phyloP scores from a whole-genome alignment of 2,329 filamentous ascomycete species.

The Aspergillus ustus region DNA sequence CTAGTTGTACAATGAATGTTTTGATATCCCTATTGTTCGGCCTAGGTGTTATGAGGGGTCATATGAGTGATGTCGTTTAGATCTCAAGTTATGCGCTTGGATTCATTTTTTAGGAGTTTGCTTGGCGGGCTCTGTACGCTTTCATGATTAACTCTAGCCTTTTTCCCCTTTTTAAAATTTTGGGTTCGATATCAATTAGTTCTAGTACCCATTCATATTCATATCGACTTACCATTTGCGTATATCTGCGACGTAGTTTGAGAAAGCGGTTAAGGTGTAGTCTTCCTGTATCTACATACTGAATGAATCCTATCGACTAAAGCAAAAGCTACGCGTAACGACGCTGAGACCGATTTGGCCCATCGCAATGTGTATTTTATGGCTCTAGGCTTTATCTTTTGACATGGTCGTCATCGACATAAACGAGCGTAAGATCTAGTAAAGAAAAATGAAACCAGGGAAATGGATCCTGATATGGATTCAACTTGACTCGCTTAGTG shows the following conservation, averaged over 20 bases:
- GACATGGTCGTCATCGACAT: not conserved
- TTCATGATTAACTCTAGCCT: constrained; percentile 11
- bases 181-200: not conserved
- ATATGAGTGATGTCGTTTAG: constrained; percentile 23
- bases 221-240: not conserved
- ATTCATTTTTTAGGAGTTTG: constrained; percentile 25
- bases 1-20: constrained; percentile 17
- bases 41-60: constrained; percentile 5
- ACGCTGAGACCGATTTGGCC: not conserved
- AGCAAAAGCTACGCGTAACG: not conserved
- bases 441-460: not conserved
- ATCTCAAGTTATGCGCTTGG: constrained; percentile 17
- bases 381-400: not conserved
- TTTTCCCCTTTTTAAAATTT: not conserved
- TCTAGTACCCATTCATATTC: not conserved
- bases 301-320: too few relatives aligned
- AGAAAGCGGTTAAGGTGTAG: not conserved
- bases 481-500: constrained; percentile 11
- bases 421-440: not conserved
- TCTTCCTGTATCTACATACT: not conserved
- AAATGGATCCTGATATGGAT: constrained; percentile 4
- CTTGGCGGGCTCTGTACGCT: constrained; percentile 7
- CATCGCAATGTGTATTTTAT: not conserved
- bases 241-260: not conserved
- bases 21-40: not conserved